phyloP scores from a whole-genome alignment of 768 basidiomycete genomes.

The Kwoniella dejecticola region DNA sequence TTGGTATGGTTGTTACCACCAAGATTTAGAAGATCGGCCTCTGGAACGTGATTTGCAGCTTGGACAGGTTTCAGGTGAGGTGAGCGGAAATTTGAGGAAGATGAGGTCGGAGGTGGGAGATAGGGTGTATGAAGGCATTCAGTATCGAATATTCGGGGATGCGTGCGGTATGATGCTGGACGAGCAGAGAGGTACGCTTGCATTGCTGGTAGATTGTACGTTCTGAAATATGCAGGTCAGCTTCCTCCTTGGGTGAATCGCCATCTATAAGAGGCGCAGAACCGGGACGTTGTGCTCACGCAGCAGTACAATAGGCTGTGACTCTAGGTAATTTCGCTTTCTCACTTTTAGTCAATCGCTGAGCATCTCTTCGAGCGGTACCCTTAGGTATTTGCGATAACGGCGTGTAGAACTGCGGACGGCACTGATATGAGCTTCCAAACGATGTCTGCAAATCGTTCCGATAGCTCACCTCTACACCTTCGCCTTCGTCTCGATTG shows the following conservation, averaged over 20 bases:
- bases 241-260: no score
- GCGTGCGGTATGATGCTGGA: slow-evolving; percentile 76
- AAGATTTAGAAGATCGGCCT: slow-evolving; percentile 51
- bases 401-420: slow-evolving; percentile 80
- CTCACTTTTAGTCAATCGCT: slow-evolving; percentile 81
- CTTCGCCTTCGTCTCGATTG: slow-evolving; percentile 44
- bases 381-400: slow-evolving; percentile 91
- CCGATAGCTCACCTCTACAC: slow-evolving; percentile 47
- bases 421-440: not conserved
- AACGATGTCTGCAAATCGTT: not conserved
- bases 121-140: slow-evolving; percentile 94
- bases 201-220: slow-evolving; percentile 83
- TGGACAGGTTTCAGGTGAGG: slow-evolving; percentile 37
- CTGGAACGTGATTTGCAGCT: slow-evolving; percentile 30
- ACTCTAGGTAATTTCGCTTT: slow-evolving; percentile 93
- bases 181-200: slow-evolving; percentile 88
- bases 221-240: slow-evolving; percentile 59
- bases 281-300: slow-evolving; percentile 59
- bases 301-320: slow-evolving; percentile 94
- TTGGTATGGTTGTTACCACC: slow-evolving; percentile 5
- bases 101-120: slow-evolving; percentile 59
- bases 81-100: slow-evolving; percentile 46
- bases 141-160: slow-evolving; percentile 77
- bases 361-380: slow-evolving; percentile 85
- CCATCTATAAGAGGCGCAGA: no score